These are phyloP conservation scores for Globisporangium okanoganense DNA, from an alignment of 352 stramenopile species.

Conservation along the genomic window DNA sequence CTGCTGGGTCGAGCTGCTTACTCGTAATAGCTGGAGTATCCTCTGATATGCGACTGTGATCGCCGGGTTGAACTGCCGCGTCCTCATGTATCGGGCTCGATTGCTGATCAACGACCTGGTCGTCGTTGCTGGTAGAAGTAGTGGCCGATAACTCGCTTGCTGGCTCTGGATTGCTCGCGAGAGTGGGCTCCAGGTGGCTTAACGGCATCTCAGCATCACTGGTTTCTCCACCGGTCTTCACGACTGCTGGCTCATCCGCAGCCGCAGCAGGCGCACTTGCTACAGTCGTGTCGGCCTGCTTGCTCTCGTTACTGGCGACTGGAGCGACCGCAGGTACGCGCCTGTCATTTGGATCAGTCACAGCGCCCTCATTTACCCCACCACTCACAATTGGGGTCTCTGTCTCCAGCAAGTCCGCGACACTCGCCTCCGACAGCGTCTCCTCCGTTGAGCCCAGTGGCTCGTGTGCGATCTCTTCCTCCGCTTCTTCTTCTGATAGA, in stretches of 20 bases:
- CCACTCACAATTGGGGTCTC: neutral
- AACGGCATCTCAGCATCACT: too few relatives aligned
- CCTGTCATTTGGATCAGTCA: neutral
- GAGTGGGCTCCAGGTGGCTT: too few relatives aligned
- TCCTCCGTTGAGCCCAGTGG: neutral
- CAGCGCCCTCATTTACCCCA: neutral
- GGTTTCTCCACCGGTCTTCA: too few relatives aligned
- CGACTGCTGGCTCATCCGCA: neutral
- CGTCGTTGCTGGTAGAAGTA: neutral
- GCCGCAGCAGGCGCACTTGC: neutral
- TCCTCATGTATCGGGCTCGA: neutral
- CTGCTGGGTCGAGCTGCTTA: neutral
- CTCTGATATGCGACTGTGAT: neutral
- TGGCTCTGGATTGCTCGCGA: neutral
- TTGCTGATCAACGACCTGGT: neutral
- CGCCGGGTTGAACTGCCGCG: neutral
- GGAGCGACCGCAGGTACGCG: neutral
- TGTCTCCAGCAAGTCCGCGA: neutral
- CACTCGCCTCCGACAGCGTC: neutral
- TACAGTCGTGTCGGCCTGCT: neutral
- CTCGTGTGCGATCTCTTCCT: neutral
- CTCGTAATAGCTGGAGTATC: neutral
- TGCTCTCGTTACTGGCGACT: neutral
- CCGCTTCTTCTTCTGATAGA: neutral
- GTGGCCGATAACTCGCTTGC: neutral